Evolutionary conservation across 202 grass and related monocot species (phyloP).

Genomic region (Elaeis oleifera): DNA sequence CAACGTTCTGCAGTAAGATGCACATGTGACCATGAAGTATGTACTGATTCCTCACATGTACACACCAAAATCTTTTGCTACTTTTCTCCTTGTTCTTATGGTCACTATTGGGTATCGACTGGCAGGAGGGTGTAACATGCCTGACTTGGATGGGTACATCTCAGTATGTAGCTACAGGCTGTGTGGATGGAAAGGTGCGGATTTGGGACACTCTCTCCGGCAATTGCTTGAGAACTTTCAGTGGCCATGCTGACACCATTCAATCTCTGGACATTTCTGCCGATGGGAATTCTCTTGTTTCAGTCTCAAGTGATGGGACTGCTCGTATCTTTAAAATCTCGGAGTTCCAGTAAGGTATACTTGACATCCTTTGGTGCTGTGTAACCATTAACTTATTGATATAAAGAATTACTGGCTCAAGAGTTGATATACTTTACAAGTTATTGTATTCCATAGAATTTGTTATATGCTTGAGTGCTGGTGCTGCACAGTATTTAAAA

Average conservation of each 20-base stretch:
- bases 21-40: slow-evolving; percentile 62
- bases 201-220: slow-evolving; percentile 84
- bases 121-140: slow-evolving; percentile 62
- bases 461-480: no score
- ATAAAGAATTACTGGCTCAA: no score
- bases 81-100: not conserved
- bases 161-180: slow-evolving; percentile 62
- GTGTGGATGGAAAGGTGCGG: slow-evolving; percentile 57
- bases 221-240: slow-evolving; percentile 39
- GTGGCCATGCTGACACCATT: slow-evolving; percentile 40
- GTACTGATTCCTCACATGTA: not conserved
- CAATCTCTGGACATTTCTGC: slow-evolving; percentile 47
- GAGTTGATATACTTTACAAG: no score
- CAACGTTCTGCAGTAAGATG: slow-evolving; percentile 43
- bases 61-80: not conserved
- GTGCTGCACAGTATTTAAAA: no score
- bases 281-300: slow-evolving; percentile 39
- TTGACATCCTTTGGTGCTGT: no score
- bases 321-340: slow-evolving; percentile 47
- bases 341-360: slow-evolving; percentile 25
- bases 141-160: slow-evolving; percentile 57
- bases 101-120: not conserved
- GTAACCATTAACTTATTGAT: no score
- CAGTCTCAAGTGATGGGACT: slow-evolving; percentile 49
- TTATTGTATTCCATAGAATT: no score